Evolutionary conservation across 768 basidiomycete species (phyloP).

Genomic region (Boletales sp.): DNA sequence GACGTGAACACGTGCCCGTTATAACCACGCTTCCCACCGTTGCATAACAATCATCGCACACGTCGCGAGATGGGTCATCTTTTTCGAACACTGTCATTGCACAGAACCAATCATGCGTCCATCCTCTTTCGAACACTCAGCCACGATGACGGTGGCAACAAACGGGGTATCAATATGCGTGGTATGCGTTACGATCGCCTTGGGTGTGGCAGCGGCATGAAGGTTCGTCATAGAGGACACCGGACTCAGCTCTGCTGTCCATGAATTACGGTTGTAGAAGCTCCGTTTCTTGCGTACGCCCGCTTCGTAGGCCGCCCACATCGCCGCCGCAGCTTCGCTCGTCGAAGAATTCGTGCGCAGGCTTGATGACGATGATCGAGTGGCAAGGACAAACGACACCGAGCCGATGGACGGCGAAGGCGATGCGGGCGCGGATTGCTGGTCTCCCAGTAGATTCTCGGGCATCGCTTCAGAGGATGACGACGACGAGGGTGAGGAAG

Average conservation of each 20-base stretch:
- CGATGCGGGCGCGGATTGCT: constrained; percentile 24
- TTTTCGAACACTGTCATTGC: constrained; percentile 9
- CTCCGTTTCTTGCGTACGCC: constrained; percentile 34
- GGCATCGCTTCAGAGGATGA: constrained; percentile 27
- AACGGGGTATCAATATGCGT: constrained; percentile 6
- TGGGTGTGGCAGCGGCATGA: constrained; percentile 14
- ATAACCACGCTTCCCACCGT: not conserved
- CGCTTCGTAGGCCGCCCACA: constrained; percentile 32
- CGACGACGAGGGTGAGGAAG: constrained; percentile 29
- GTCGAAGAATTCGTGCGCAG: constrained; percentile 17
- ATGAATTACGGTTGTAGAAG: constrained; percentile 27
- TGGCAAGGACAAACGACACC: constrained; percentile 21
- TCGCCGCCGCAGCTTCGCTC: constrained; percentile 21
- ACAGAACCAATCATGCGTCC: constrained; percentile 8
- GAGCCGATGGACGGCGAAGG: constrained; percentile 28
- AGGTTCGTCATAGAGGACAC: constrained; percentile 21
- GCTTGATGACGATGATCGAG: constrained; percentile 30
- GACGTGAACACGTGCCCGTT: not conserved
- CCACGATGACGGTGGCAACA: constrained; percentile 4
- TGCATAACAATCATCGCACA: not conserved
- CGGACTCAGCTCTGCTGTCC: constrained; percentile 25
- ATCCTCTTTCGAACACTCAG: constrained; percentile 1
- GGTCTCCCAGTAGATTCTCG: constrained; percentile 19
- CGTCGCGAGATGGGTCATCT: not conserved
- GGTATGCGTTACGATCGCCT: constrained; percentile 10